A percentile compares a stretch with the other conserved stretches of the same genome.
phyloP scores from a whole-genome alignment of 2,329 filamentous ascomycete species.

The Hypoxylon rubiginosum region DNA sequence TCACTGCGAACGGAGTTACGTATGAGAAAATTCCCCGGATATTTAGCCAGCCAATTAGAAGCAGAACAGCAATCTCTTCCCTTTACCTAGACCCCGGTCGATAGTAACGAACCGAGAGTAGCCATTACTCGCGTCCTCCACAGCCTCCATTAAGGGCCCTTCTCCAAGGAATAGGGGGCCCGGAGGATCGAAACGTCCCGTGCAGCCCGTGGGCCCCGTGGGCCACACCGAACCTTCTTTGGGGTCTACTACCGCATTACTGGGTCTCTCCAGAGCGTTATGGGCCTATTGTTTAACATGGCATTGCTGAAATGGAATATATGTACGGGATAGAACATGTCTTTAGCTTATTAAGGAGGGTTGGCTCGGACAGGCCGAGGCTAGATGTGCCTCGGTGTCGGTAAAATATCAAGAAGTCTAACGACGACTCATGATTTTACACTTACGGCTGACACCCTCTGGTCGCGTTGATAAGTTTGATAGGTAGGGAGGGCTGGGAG shows the following conservation, averaged over 20 bases:
- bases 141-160: not conserved
- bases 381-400: conserved; percentile 6
- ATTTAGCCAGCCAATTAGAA: conserved; percentile 33
- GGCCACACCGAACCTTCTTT: conserved; percentile 34
- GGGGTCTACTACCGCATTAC: conserved; percentile 34
- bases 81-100: conserved; percentile 18
- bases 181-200: conserved; percentile 9
- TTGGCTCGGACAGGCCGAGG: conserved; percentile 30
- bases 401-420: conserved; percentile 1
- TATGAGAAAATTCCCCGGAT: conserved; percentile 25
- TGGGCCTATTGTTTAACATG: conserved; percentile 1
- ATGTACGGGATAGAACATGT: not conserved
- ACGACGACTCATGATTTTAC: conserved; percentile 3
- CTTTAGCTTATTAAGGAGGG: not conserved
- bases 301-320: not conserved
- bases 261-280: conserved; percentile 18
- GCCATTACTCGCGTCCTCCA: not conserved
- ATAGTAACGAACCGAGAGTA: not conserved
- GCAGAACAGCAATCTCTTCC: conserved; percentile 17
- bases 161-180: conserved; percentile 17
- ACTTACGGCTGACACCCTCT: conserved; percentile 6
- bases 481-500: not conserved
- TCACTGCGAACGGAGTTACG: conserved; percentile 24
- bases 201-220: conserved; percentile 19
- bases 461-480: not conserved